Conservation (phyloP, 345 rosid species). For the Camelina sativa region DNA sequence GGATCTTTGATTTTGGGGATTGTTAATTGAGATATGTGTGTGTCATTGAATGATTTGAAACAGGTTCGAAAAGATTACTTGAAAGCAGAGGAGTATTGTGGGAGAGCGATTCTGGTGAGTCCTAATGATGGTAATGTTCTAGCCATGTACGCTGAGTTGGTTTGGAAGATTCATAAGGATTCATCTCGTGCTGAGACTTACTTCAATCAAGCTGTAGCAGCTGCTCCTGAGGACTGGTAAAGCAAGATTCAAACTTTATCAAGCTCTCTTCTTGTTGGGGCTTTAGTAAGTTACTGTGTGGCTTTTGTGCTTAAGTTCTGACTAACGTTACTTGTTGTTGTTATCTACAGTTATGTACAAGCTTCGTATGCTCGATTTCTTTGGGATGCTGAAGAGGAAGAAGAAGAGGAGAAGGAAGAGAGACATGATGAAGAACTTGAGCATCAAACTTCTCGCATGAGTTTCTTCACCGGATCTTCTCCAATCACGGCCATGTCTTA, state of each 20-base stretch:
- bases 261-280: constrained; percentile 3
- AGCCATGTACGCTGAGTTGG: constrained; percentile 81
- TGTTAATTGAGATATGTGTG: background rate
- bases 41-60: constrained; percentile 17
- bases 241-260: constrained; percentile 28
- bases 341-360: constrained; percentile 64
- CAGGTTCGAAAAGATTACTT: constrained; percentile 68
- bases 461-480: constrained; percentile 50
- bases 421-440: constrained; percentile 21
- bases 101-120: constrained; percentile 68
- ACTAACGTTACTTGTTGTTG: background rate
- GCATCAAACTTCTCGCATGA: constrained; percentile 35
- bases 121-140: constrained; percentile 74
- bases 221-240: constrained; percentile 83
- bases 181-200: constrained; percentile 72
- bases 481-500: constrained; percentile 67
- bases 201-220: constrained; percentile 80
- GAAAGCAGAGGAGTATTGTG: constrained; percentile 87
- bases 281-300: background rate
- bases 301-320: background rate
- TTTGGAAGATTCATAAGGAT: constrained; percentile 78
- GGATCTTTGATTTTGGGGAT: background rate
- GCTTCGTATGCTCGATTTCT: constrained; percentile 92
- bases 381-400: constrained; percentile 85
- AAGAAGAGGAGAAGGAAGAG: constrained; percentile 46